Evolutionary conservation across 352 stramenopile genomes (phyloP).

Genomic region (Globisporangium canariense): DNA sequence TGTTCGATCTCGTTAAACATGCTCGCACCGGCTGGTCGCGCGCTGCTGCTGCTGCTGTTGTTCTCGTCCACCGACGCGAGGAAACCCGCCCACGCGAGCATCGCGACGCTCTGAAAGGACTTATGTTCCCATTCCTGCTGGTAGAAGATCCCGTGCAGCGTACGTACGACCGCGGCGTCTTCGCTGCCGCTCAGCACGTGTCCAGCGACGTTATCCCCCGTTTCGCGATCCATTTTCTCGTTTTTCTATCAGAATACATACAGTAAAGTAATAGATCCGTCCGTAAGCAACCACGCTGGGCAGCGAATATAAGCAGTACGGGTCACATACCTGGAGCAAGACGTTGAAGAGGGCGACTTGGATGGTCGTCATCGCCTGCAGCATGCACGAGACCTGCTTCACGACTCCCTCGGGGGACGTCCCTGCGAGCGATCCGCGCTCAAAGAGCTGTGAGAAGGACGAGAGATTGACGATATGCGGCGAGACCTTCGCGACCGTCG

Average conservation of each 20-base stretch:
- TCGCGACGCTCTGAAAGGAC: conserved; percentile 66
- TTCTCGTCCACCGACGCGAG: conserved; percentile 32
- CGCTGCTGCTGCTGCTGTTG: conserved; percentile 21
- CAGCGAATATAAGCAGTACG: background rate
- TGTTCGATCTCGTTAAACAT: conserved; percentile 60
- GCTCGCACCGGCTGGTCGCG: conserved; percentile 20
- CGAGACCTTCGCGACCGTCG: conserved; percentile 64
- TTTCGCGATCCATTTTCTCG: conserved; percentile 63
- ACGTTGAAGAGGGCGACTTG: conserved; percentile 65
- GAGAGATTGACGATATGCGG: conserved; percentile 82
- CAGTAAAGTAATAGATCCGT: background rate
- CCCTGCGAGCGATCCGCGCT: conserved; percentile 55
- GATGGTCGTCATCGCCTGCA: conserved; percentile 70
- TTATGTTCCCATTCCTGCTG: conserved; percentile 67
- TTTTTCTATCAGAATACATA: conserved; percentile 26
- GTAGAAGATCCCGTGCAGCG: conserved; percentile 64
- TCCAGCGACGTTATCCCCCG: conserved; percentile 41
- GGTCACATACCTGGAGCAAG: conserved; percentile 32
- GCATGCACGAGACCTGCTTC: conserved; percentile 72
- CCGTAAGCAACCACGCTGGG: too few relatives aligned
- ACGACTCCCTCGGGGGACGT: conserved; percentile 62
- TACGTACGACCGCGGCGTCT: conserved; percentile 46
- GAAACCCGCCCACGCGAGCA: conserved; percentile 73
- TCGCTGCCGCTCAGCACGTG: conserved; percentile 37
- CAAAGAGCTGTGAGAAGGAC: conserved; percentile 70